phyloP scores from a whole-genome alignment of 2,329 filamentous ascomycete genomes.

The Alternaria sp. region DNA sequence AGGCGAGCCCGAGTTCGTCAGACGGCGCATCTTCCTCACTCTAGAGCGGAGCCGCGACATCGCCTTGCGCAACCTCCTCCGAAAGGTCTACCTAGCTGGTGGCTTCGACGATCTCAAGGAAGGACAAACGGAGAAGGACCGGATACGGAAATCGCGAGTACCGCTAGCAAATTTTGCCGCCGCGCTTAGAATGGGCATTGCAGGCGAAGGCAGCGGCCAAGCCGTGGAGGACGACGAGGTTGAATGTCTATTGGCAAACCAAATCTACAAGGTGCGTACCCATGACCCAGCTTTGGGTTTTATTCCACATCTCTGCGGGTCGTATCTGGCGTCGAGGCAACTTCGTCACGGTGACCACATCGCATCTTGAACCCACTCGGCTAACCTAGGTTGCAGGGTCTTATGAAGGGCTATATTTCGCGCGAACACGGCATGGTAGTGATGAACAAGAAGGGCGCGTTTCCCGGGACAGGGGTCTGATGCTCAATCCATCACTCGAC shows the following conservation, averaged over 20 bases:
- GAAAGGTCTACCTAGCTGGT: conserved; percentile 87
- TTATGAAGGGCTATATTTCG: conserved; percentile 98
- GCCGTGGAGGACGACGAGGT: conserved; percentile 87
- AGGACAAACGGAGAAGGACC: conserved; percentile 66
- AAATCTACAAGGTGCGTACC: conserved; percentile 90
- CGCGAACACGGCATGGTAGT: conserved; percentile 90
- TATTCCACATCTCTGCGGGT: not conserved
- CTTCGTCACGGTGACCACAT: conserved; percentile 20
- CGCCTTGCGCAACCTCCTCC: conserved; percentile 85
- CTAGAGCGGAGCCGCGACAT: conserved; percentile 92
- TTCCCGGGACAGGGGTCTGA: conserved; percentile 83
- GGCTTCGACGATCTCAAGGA: conserved; percentile 80
- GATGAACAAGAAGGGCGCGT: conserved; percentile 89
- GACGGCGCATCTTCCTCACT: conserved; percentile 90
- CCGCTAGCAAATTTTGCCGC: conserved; percentile 84
- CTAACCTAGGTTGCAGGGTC: conserved; percentile 64
- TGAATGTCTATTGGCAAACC: conserved; percentile 91
- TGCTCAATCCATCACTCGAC: conserved; percentile 26
- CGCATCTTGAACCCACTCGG: conserved; percentile 4
- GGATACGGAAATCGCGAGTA: conserved; percentile 75
- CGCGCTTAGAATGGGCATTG: conserved; percentile 77
- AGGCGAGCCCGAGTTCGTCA: conserved; percentile 92
- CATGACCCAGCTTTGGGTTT: conserved; percentile 2
- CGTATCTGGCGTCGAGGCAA: conserved; percentile 15
- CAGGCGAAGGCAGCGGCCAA: conserved; percentile 61